Conservation (phyloP, 2,329 filamentous ascomycete species). For the Aschersonia sp. region DNA sequence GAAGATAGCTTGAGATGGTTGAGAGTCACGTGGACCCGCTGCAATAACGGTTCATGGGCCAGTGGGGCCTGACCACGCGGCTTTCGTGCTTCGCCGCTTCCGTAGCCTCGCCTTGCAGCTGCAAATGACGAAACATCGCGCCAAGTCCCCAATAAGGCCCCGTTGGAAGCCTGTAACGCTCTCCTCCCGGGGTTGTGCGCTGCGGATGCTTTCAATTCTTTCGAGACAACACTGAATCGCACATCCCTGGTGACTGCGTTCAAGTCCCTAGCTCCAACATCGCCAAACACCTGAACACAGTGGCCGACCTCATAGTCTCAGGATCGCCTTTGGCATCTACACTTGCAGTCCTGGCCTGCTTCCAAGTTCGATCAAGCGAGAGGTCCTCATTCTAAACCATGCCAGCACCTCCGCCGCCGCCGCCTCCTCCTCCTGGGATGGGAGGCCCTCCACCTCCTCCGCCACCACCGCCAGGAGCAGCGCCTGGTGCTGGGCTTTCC, state of each 20-base stretch:
- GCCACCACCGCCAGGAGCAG: slow-evolving; percentile 40
- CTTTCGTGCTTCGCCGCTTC: neutral
- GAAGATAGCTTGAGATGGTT: no score
- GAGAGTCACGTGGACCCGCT: no score
- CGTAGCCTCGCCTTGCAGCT: neutral
- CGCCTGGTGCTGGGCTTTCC: slow-evolving; percentile 26
- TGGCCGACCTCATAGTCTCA: neutral
- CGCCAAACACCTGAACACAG: neutral
- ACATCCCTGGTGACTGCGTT: no score
- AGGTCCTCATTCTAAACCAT: slow-evolving; percentile 18
- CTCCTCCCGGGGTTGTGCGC: no score
- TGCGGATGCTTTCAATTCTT: no score
- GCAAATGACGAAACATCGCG: slow-evolving; percentile 9
- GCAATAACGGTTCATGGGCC: neutral
- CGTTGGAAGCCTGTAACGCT: no score
- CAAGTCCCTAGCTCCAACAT: neutral
- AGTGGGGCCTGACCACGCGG: neutral
- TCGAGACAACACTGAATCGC: no score
- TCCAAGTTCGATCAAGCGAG: neutral
- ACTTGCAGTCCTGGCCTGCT: neutral
- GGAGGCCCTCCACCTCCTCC: slow-evolving; percentile 41
- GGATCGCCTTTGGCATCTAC: neutral
- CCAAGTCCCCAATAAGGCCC: slow-evolving; percentile 1
- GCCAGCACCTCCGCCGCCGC: slow-evolving; percentile 57
- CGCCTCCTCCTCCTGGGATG: slow-evolving; percentile 20